These are phyloP conservation scores for Lenwebbia sp. DNA, from an alignment of 345 rosid genomes.

Conservation along the genomic window DNA sequence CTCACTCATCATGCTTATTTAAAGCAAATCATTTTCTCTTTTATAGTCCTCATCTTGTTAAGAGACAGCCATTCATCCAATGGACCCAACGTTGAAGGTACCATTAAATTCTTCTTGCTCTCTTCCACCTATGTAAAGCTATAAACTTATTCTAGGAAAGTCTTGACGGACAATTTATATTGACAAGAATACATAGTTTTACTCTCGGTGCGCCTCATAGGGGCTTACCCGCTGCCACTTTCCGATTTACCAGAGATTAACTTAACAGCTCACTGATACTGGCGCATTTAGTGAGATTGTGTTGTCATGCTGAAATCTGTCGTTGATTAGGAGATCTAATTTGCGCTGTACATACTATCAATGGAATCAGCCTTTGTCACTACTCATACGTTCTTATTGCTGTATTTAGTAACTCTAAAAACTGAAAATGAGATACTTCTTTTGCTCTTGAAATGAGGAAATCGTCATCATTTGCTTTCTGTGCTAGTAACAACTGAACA, in stretches of 20 bases:
- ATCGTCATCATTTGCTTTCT: not conserved
- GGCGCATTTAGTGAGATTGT: not conserved
- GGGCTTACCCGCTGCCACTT: not conserved
- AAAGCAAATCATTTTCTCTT: conserved; percentile 18
- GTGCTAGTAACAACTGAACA: not conserved
- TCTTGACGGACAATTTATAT: not conserved
- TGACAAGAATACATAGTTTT: not conserved
- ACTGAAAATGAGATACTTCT: not conserved
- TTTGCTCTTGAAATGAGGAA: not conserved
- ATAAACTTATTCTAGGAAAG: not conserved
- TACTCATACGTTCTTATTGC: not conserved
- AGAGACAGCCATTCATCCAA: conserved; percentile 28
- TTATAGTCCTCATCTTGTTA: conserved; percentile 25
- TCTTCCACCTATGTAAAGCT: not conserved
- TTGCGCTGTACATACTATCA: not conserved
- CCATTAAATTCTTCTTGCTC: not conserved
- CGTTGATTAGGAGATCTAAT: not conserved
- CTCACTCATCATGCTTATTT: conserved; percentile 10
- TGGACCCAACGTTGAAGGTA: conserved; percentile 71
- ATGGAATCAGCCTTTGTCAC: not conserved
- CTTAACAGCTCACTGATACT: not conserved
- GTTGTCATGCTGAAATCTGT: not conserved
- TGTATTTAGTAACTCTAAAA: not conserved
- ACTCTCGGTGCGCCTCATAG: not conserved
- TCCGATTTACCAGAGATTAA: not conserved